Percentiles rank a stretch among this genome's conserved stretches.
phyloP scores from a whole-genome alignment of 768 basidiomycete species.

The Pisolithus albus region DNA sequence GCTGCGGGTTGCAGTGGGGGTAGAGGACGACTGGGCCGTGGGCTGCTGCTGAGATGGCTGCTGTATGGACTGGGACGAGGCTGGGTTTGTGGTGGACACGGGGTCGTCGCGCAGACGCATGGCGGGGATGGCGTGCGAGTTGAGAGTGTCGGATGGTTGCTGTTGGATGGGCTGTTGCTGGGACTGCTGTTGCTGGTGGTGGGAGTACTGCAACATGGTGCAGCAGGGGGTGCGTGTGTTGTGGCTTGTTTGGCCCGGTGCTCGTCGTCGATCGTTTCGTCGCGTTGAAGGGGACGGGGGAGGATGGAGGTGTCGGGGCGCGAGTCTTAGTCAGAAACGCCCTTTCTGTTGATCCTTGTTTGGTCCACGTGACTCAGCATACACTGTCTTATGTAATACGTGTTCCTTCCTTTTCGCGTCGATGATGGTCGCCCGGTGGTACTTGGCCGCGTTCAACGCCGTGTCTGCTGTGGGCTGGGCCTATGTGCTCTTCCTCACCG shows the following conservation, averaged over 20 bases:
- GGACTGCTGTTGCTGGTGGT: slow-evolving; percentile 10
- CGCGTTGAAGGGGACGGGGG: slow-evolving; percentile 7
- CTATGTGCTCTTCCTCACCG: slow-evolving; percentile 53
- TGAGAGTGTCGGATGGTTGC: slow-evolving; percentile 10
- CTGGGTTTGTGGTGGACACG: slow-evolving; percentile 6
- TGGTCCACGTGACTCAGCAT: slow-evolving; percentile 1
- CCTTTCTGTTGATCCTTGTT: slow-evolving; percentile 19
- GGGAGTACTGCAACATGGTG: slow-evolving; percentile 25
- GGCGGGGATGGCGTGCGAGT: slow-evolving; percentile 15
- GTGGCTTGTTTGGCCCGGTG: background rate
- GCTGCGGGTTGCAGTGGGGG: slow-evolving; percentile 18
- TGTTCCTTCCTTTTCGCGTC: background rate
- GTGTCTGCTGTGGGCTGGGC: slow-evolving; percentile 71
- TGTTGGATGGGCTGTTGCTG: slow-evolving; percentile 5
- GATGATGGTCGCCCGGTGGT: slow-evolving; percentile 25
- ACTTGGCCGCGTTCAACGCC: slow-evolving; percentile 75
- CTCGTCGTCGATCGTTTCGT: background rate
- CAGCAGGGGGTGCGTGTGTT: background rate
- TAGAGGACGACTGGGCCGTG: slow-evolving; percentile 3
- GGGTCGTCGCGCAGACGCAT: slow-evolving; percentile 63
- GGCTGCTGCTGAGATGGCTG: background rate
- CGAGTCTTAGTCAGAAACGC: slow-evolving; percentile 34
- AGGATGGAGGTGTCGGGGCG: slow-evolving; percentile 17
- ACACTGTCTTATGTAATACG: background rate
- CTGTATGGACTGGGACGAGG: slow-evolving; percentile 13